Evolutionary conservation across 116 monocot genomes (phyloP).

Genomic region (Trichopus zeylanicus): DNA sequence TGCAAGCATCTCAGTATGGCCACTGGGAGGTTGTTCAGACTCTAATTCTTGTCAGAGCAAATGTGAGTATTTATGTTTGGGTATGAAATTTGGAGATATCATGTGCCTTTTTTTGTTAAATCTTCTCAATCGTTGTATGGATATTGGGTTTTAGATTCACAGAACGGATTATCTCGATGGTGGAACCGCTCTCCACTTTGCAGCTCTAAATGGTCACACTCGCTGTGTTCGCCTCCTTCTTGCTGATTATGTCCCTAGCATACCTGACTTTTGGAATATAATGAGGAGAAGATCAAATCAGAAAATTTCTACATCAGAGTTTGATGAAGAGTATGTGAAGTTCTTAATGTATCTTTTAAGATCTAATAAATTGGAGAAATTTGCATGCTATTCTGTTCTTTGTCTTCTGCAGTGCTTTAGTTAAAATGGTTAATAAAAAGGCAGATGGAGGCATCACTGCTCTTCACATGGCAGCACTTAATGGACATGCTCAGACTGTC

Average conservation of each 20-base stretch:
- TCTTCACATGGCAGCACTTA: constrained; percentile 94
- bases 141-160: constrained; percentile 48
- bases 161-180: constrained; percentile 90
- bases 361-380: too few relatives aligned
- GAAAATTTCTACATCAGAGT: constrained; percentile 26
- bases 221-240: constrained; percentile 88
- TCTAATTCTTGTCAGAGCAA: constrained; percentile 78
- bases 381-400: constrained; percentile 1
- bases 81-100: too few relatives aligned
- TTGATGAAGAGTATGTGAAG: constrained; percentile 57
- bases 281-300: constrained; percentile 26
- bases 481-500: constrained; percentile 76
- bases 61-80: constrained; percentile 49
- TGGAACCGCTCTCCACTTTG: constrained; percentile 91
- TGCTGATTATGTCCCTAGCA: constrained; percentile 77
- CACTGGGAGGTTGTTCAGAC: constrained; percentile 97
- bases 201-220: constrained; percentile 79
- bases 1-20: constrained; percentile 96
- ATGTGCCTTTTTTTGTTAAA: neutral
- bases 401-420: constrained; percentile 41
- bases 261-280: constrained; percentile 48
- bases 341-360: too few relatives aligned
- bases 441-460: constrained; percentile 95
- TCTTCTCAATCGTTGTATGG: neutral
- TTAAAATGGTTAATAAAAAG: constrained; percentile 47